Evolutionary conservation across 2,329 filamentous ascomycete species (phyloP).

Genomic region (Colletotrichum tamarilloi): DNA sequence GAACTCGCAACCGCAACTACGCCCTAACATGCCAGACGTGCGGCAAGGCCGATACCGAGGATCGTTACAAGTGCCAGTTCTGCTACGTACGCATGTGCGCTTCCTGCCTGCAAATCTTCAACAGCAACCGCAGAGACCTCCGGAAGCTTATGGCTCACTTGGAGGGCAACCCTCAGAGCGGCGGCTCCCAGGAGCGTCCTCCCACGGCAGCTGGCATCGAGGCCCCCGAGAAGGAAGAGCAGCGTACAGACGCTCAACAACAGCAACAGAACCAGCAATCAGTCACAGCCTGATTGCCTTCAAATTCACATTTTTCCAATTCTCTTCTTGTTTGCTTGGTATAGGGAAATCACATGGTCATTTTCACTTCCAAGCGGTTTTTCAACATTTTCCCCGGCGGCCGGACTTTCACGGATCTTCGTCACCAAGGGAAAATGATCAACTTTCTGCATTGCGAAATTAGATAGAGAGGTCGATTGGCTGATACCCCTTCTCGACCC

Average conservation of each 20-base stretch:
- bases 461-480: conserved; percentile 32
- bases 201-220: not conserved
- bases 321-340: not conserved
- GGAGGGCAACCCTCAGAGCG: conserved; percentile 32
- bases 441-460: conserved; percentile 19
- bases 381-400: not conserved
- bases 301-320: not conserved
- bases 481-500: conserved; percentile 22
- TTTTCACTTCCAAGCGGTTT: not conserved
- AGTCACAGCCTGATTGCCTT: not conserved
- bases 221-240: not conserved
- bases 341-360: conserved; percentile 16
- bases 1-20: conserved; percentile 60
- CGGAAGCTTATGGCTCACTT: conserved; percentile 51
- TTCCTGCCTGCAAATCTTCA: conserved; percentile 56
- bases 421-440: not conserved
- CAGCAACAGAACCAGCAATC: not conserved
- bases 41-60: conserved; percentile 54
- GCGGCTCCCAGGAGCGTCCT: not conserved
- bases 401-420: not conserved
- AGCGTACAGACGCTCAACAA: not conserved
- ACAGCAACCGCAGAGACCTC: conserved; percentile 55
- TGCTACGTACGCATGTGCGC: conserved; percentile 65
- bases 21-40: conserved; percentile 66
- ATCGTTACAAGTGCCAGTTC: conserved; percentile 60